phyloP scores from a whole-genome alignment of 2,329 filamentous ascomycete genomes.

The Ascochyta fabae region DNA sequence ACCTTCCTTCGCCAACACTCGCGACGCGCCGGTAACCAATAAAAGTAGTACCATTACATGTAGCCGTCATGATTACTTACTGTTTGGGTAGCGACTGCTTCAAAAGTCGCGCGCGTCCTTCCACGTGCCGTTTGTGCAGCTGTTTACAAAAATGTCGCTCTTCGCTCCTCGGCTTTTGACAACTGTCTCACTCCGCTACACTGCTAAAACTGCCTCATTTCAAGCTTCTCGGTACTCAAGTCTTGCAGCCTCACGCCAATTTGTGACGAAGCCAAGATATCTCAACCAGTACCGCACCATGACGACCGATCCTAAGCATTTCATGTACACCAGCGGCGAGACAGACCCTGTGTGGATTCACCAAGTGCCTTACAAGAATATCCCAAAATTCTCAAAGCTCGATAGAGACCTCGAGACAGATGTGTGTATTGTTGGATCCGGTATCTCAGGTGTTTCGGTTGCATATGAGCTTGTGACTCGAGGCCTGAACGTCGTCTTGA shows the following conservation, averaged over 20 bases:
- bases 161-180: slow-evolving; percentile 19
- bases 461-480: slow-evolving; percentile 62
- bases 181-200: slow-evolving; percentile 9
- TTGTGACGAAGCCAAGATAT: neutral
- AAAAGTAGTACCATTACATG: slow-evolving; percentile 8
- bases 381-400: slow-evolving; percentile 55
- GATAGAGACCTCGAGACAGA: slow-evolving; percentile 55
- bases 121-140: slow-evolving; percentile 13
- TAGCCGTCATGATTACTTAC: slow-evolving; percentile 24
- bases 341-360: slow-evolving; percentile 63
- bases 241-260: slow-evolving; percentile 3
- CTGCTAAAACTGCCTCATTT: slow-evolving; percentile 3
- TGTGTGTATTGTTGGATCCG: slow-evolving; percentile 60
- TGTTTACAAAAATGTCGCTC: slow-evolving; percentile 23
- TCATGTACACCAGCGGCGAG: slow-evolving; percentile 57
- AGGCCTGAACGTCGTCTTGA: slow-evolving; percentile 58
- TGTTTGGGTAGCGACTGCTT: slow-evolving; percentile 1
- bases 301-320: slow-evolving; percentile 40
- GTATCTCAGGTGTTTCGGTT: slow-evolving; percentile 60
- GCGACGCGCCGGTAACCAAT: slow-evolving; percentile 18
- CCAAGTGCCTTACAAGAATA: slow-evolving; percentile 53
- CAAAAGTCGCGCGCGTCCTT: slow-evolving; percentile 12
- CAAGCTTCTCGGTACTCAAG: slow-evolving; percentile 3
- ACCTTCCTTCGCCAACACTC: slow-evolving; percentile 1
- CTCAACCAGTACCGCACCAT: slow-evolving; percentile 19